Evolutionary conservation across 495 filamentous ascomycete genomes (phyloP).

Genomic region (Glarea lozoyensis): DNA sequence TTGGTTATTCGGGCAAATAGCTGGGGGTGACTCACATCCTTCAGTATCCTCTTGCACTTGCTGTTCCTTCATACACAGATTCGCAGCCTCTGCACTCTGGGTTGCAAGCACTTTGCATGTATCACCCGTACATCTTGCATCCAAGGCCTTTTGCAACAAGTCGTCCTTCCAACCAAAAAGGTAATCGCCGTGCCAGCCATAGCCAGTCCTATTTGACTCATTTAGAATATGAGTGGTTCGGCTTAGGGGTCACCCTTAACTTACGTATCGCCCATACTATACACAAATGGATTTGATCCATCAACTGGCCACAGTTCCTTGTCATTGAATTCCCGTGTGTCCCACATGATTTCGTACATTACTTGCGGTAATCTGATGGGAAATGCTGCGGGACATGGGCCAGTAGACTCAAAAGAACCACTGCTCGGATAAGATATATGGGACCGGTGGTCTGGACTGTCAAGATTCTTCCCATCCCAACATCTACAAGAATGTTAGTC

Average conservation of each 20-base stretch:
- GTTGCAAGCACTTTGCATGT: slow-evolving; percentile 36
- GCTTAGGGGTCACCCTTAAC: slow-evolving; percentile 30
- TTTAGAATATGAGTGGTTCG: slow-evolving; percentile 27
- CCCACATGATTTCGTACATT: slow-evolving; percentile 52
- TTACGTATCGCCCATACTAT: slow-evolving; percentile 43
- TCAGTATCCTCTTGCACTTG: slow-evolving; percentile 33
- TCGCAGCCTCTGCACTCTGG: slow-evolving; percentile 32
- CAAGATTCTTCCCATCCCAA: slow-evolving; percentile 73
- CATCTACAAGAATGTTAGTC: slow-evolving; percentile 33
- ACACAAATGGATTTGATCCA: slow-evolving; percentile 37
- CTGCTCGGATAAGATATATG: slow-evolving; percentile 31
- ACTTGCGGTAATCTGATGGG: slow-evolving; percentile 46
- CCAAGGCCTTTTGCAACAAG: slow-evolving; percentile 52
- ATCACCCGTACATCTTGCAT: slow-evolving; percentile 38
- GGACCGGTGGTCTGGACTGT: slow-evolving; percentile 42
- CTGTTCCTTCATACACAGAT: slow-evolving; percentile 35
- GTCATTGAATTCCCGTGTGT: slow-evolving; percentile 38
- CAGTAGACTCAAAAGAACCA: slow-evolving; percentile 33
- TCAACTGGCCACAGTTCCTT: slow-evolving; percentile 35
- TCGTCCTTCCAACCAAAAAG: slow-evolving; percentile 66
- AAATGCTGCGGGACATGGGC: slow-evolving; percentile 39
- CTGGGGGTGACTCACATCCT: slow-evolving; percentile 32
- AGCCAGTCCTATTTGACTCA: slow-evolving; percentile 1
- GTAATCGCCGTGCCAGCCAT: slow-evolving; percentile 56
- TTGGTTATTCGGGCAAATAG: background rate